Conservation (phyloP, 2,329 filamentous ascomycete species). For the Monosporascus ibericus region DNA sequence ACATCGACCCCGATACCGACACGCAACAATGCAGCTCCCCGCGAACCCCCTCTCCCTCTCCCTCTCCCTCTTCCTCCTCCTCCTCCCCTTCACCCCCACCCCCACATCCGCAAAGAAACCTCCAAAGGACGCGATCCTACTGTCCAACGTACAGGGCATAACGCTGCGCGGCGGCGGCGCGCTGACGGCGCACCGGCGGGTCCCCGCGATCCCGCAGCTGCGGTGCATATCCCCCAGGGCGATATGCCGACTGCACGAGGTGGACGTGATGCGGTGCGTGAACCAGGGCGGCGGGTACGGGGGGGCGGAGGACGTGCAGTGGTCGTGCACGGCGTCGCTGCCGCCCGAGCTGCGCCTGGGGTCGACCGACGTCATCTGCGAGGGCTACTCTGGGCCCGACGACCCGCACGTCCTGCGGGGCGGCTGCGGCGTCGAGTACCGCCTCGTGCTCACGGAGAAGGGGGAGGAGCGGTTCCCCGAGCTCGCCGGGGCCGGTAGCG, state of each 20-base stretch:
- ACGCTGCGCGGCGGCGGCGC: constrained; percentile 63
- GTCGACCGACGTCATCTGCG: constrained; percentile 83
- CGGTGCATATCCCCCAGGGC: constrained; percentile 63
- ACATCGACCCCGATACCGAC: not conserved
- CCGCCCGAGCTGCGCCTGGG: constrained; percentile 65
- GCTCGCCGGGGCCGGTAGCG: constrained; percentile 27
- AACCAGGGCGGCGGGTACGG: constrained; percentile 78
- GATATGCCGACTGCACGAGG: constrained; percentile 61
- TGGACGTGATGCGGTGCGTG: constrained; percentile 83
- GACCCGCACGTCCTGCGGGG: constrained; percentile 87
- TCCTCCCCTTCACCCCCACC: constrained; percentile 16
- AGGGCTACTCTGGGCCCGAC: constrained; percentile 71
- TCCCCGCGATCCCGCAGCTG: constrained; percentile 71
- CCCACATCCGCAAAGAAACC: constrained; percentile 23
- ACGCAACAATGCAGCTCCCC: constrained; percentile 8
- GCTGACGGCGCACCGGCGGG: constrained; percentile 69
- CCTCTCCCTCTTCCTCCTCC: constrained; percentile 12
- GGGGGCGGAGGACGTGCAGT: constrained; percentile 73
- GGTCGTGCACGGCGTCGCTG: constrained; percentile 69
- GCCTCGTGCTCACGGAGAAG: constrained; percentile 67
- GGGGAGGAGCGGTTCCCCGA: constrained; percentile 68
- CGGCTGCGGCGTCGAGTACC: constrained; percentile 89
- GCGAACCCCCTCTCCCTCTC: constrained; percentile 5
- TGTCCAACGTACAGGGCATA: constrained; percentile 64
- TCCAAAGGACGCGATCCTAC: constrained; percentile 49